phyloP scores from a whole-genome alignment of 2,329 filamentous ascomycete species.

The Pseudomassariella vexata region DNA sequence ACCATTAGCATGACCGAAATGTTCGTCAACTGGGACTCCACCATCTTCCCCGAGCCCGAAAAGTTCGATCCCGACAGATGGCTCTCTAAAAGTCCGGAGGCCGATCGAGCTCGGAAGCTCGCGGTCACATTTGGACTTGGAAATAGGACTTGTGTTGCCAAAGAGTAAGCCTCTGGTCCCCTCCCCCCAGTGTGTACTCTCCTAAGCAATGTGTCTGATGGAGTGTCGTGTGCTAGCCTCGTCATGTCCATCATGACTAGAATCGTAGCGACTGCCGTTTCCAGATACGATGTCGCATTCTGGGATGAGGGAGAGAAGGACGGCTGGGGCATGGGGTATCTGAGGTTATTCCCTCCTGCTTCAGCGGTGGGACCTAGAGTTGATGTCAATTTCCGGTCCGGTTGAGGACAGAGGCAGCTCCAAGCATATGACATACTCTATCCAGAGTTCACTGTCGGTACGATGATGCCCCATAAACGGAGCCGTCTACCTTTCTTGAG shows the following conservation, averaged over 20 bases:
- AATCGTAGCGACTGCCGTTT: not conserved
- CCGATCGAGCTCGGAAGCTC: constrained; percentile 1
- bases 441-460: too few species aligned
- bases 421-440: constrained; percentile 1
- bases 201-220: not conserved
- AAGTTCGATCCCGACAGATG: constrained; percentile 3
- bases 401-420: not conserved
- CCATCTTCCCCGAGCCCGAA: not conserved
- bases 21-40: constrained; percentile 2
- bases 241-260: constrained; percentile 1
- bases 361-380: constrained; percentile 1
- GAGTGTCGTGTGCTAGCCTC: not conserved
- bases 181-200: not conserved
- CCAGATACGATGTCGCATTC: constrained; percentile 1
- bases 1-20: constrained; percentile 5
- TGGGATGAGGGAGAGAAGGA: constrained; percentile 1
- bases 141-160: constrained; percentile 1
- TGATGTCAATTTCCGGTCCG: too few species aligned
- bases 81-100: not conserved
- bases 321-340: constrained; percentile 2
- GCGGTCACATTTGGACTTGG: constrained; percentile 1
- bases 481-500: too few species aligned
- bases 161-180: not conserved
- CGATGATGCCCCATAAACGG: too few species aligned
- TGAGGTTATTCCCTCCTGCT: constrained; percentile 2